Evolutionary conservation across 2,329 filamentous ascomycete species (phyloP), one percentile per base, ranked within the genome.

Genomic region (Lasiodiplodia theobromae): DNA sequence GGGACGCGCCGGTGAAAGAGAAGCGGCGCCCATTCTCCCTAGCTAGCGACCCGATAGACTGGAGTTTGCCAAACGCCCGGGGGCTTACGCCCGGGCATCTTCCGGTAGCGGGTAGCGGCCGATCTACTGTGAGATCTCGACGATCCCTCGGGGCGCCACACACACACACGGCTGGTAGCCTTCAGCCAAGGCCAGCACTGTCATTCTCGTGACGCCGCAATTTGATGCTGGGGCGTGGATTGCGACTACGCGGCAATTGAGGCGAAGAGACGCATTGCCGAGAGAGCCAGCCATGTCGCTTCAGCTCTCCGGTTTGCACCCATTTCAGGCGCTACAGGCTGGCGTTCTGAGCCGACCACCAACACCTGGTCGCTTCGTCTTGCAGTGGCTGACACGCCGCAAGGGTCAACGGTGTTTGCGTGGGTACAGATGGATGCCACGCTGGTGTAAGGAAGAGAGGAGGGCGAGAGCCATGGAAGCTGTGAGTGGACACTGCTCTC

Each of bases 331-430:
- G 21, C n/a, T 12, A 8, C 21, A 25, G 23, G 34, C 14, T 40
- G 31, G 57, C 23, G 23, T 10, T 16, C 28, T 34, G 23, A 31
- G 21, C 57, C 11, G 23, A 34, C 57, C 14, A 44, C 34, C n/a
- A 38, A 16, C 16, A 47, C 28, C 38, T n/a, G 21, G 57, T 62
- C 23, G 28, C 31, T 18, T 25, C 5, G 25, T n/a, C 40, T 21
- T 14, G 44, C 28, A 28, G 25, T 63, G 44, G 58, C 58, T 23
- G 25, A 28, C 40, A 14, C n/a, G 57, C 38, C 25, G 58, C 58
- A 63, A 63, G 58, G 58, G 58, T 25, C 34, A 63, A 63, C 58
- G 44, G 44, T 37, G 58, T 51, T 49, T 25, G 57, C 38, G 21
- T 49, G 38, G 31, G 23, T 31, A 18, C 38, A 49, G 38, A 62